Evolutionary conservation across 441 rosid genomes (phyloP).

Genomic region (Arabidopsis hybrid): DNA sequence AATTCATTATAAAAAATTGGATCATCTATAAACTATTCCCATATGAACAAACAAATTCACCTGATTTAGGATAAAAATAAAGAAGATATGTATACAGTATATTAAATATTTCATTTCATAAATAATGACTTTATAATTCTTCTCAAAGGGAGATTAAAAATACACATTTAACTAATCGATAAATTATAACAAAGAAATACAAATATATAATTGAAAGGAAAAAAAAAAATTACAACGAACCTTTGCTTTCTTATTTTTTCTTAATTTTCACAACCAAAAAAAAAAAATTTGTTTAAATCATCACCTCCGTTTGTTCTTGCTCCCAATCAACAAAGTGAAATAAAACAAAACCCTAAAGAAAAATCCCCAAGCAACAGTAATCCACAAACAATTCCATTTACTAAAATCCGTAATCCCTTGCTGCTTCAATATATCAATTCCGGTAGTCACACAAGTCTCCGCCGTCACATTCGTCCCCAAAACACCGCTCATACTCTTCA

Average conservation of each 20-base stretch:
- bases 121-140: background rate
- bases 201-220: slow-evolving; percentile 8
- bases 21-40: no score
- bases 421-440: slow-evolving; percentile 56
- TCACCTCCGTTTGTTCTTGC: slow-evolving; percentile 69
- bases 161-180: background rate
- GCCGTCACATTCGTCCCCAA: slow-evolving; percentile 65
- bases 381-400: slow-evolving; percentile 87
- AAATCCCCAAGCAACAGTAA: slow-evolving; percentile 84
- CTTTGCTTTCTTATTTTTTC: background rate
- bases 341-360: slow-evolving; percentile 78
- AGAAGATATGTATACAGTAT: no score
- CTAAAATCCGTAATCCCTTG: slow-evolving; percentile 75
- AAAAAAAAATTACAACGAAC: background rate
- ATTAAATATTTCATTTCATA: background rate
- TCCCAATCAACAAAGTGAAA: slow-evolving; percentile 63
- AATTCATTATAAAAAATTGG: no score
- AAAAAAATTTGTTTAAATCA: background rate
- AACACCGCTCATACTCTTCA: slow-evolving; percentile 60
- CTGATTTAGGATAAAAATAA: no score
- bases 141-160: background rate
- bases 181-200: slow-evolving; percentile 11
- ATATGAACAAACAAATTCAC: no score
- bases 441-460: slow-evolving; percentile 73
- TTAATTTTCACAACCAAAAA: background rate